phyloP scores from a whole-genome alignment of 768 basidiomycete genomes.

The Psilocybe tampanensis region DNA sequence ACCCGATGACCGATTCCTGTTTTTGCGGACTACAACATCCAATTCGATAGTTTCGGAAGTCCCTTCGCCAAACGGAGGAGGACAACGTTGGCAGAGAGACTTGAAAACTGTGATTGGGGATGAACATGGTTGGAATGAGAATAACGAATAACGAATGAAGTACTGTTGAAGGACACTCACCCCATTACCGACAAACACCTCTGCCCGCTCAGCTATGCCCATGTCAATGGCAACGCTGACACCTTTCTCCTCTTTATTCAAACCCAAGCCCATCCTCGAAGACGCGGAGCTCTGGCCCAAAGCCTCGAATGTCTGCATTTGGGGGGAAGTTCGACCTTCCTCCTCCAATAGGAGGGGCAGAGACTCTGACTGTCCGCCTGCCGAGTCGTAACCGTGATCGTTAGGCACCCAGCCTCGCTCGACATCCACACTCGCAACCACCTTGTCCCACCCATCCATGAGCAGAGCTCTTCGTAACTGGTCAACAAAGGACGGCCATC shows the following conservation, averaged over 20 bases:
- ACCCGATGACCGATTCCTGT: too few species aligned
- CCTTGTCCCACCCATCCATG: slow-evolving; percentile 52
- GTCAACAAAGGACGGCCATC: slow-evolving; percentile 43
- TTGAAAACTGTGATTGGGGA: slow-evolving; percentile 43
- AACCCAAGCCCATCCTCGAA: neutral
- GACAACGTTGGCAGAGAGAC: slow-evolving; percentile 51
- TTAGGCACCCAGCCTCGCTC: slow-evolving; percentile 30
- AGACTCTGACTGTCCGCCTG: too few species aligned
- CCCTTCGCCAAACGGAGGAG: slow-evolving; percentile 49
- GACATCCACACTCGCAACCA: slow-evolving; percentile 38
- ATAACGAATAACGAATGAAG: slow-evolving; percentile 6
- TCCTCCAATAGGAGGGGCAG: too few species aligned
- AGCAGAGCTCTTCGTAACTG: slow-evolving; percentile 38
- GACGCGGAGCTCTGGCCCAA: too few species aligned
- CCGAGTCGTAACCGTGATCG: too few species aligned
- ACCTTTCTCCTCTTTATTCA: slow-evolving; percentile 44
- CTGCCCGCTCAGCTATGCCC: slow-evolving; percentile 57
- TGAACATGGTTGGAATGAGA: neutral
- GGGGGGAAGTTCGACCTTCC: too few species aligned
- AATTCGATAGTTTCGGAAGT: slow-evolving; percentile 1
- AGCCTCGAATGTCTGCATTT: too few species aligned
- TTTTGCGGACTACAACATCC: slow-evolving; percentile 2
- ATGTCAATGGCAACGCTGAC: slow-evolving; percentile 61
- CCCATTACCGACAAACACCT: slow-evolving; percentile 65
- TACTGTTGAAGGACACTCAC: slow-evolving; percentile 36